Evolutionary conservation across 495 filamentous ascomycete genomes (phyloP).

Genomic region (Usnea hakonensis): DNA sequence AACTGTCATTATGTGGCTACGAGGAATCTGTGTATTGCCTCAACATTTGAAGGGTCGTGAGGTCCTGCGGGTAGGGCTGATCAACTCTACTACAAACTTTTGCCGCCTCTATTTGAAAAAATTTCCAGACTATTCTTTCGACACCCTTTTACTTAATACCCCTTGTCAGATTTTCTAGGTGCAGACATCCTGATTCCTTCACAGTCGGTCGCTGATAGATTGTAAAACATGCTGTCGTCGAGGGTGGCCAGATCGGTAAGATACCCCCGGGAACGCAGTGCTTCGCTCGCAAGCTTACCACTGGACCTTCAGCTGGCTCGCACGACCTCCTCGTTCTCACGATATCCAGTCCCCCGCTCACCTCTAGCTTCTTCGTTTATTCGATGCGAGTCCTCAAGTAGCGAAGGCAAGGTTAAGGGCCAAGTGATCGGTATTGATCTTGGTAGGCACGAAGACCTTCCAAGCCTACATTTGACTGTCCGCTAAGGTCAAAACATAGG

Average conservation of each 20-base stretch:
- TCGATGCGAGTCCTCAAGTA: conserved; percentile 48
- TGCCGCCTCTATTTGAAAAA: background rate
- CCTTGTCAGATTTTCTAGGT: background rate
- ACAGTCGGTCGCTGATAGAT: background rate
- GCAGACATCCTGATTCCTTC: conserved; percentile 28
- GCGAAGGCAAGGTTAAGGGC: conserved; percentile 85
- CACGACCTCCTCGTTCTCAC: conserved; percentile 46
- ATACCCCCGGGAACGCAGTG: conserved; percentile 16
- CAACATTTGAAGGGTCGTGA: conserved; percentile 4
- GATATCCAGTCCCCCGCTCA: conserved; percentile 18
- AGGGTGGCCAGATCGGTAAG: conserved; percentile 62
- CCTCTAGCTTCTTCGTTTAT: conserved; percentile 22
- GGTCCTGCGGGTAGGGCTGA: conserved; percentile 4
- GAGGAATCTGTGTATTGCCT: background rate
- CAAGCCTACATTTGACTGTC: background rate
- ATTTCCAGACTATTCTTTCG: conserved; percentile 4
- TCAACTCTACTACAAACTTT: background rate
- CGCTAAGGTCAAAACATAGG: conserved; percentile 40
- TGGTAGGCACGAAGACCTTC: conserved; percentile 51
- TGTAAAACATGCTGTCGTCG: conserved; percentile 47
- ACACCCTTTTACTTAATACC: too few species aligned
- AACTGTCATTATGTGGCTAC: conserved; percentile 19
- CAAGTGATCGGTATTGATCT: conserved; percentile 98
- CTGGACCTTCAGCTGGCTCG: conserved; percentile 52
- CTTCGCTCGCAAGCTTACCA: conserved; percentile 22